A percentile compares a stretch with the other conserved stretches of the same genome.
phyloP scores from a whole-genome alignment of 2,329 filamentous ascomycete species.

The Periconia macrospinosa region DNA sequence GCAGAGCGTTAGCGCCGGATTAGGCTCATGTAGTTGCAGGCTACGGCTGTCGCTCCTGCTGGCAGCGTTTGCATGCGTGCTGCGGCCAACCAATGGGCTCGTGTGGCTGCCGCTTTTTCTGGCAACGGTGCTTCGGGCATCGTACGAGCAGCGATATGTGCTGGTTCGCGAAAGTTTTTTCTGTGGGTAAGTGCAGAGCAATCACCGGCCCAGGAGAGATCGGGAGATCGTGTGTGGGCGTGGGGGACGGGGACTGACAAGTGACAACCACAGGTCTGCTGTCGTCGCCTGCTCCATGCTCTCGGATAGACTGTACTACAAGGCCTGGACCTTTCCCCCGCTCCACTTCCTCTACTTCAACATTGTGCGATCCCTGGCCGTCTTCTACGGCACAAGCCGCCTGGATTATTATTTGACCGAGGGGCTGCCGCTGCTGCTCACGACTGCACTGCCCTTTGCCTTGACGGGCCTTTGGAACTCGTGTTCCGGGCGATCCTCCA shows the following conservation, averaged over 20 bases:
- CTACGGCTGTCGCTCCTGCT: conserved; percentile 65
- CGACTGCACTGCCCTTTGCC: conserved; percentile 78
- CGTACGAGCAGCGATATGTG: conserved; percentile 50
- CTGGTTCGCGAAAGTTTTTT: conserved; percentile 66
- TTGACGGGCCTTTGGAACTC: conserved; percentile 62
- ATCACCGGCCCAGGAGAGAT: no score
- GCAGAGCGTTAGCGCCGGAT: conserved; percentile 16
- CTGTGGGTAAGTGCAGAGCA: conserved; percentile 59
- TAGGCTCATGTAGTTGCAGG: conserved; percentile 33
- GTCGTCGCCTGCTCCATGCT: conserved; percentile 66
- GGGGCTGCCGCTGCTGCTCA: conserved; percentile 83
- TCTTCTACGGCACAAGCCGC: conserved; percentile 89
- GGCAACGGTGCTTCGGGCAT: conserved; percentile 53
- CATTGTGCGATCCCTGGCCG: conserved; percentile 79
- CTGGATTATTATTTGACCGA: conserved; percentile 94
- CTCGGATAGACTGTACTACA: conserved; percentile 79
- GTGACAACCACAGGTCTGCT: conserved; percentile 47
- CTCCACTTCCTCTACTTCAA: conserved; percentile 90
- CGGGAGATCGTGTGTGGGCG: background rate
- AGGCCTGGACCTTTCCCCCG: conserved; percentile 83
- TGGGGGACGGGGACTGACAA: no score
- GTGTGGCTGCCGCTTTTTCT: conserved; percentile 75
- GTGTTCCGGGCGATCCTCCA: conserved; percentile 10
- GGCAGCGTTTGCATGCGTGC: conserved; percentile 78
- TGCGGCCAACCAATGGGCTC: conserved; percentile 86